Evolutionary conservation across 2,329 filamentous ascomycete species (phyloP), one percentile per base, ranked within the genome.

Genomic region (Scedosporium apiospermum): DNA sequence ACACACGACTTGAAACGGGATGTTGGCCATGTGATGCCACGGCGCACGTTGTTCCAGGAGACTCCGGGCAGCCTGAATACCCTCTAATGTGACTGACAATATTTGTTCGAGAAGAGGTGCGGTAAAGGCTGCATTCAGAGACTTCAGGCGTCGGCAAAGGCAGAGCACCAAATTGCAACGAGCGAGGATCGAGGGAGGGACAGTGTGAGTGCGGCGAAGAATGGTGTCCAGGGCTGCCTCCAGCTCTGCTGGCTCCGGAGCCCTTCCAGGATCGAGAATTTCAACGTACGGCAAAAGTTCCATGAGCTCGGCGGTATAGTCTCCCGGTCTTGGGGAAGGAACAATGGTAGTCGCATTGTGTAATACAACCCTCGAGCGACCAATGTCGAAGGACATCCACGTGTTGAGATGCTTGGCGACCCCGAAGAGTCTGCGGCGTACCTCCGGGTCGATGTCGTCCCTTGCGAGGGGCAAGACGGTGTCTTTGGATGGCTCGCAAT

Each of bases 1-100:
- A 64, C 82, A 85, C 34, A 85, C 75, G 0, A 82, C 77, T 61
- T 85, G 83, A 64, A 86, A 86, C 0, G 83, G 83, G 0, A 85
- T 80, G 58, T 86, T 85, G 30, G 81, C 81, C 57, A 82, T 77
- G 63, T 86, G 82, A 66, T 85, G 83, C 83, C 83, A 86, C 0
- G 82, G 82, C 2, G 74, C 73, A 12, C 74, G 72, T 9, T 71
- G 69, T 2, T 75, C 72, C 0, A 80, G 71, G 68, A 84, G 78
- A 5, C 69, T 70, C 5, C 76, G 74, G 0, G 82, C 80, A 0
- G 80, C 79, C 23, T 74, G 71, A 9, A 85, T 75, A 0, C 77
- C 81, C 23, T 69, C 71, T 3, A 75, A 73, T 0, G 77, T 74
- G 3, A 85, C 71, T 0, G 70, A 71, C 3, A 85, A 74, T 10